Evolutionary conservation across 75 land plant genomes (phyloP), one percentile per base, ranked within the genome.

Genomic region (Cryptomeria japonica): DNA sequence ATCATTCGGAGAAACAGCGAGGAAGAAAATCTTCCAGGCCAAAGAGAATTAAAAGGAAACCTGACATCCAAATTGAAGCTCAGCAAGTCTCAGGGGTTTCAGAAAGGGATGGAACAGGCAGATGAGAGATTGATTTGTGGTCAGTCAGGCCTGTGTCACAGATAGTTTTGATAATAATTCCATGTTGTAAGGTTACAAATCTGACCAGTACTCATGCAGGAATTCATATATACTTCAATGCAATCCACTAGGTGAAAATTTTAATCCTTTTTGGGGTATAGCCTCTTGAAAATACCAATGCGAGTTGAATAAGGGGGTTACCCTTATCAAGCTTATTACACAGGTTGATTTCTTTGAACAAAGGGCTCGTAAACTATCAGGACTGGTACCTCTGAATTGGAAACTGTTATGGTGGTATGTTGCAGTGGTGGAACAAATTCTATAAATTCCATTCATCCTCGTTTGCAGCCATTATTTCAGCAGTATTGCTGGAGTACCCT

Each of bases 11-110:
- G 83, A 93, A 90, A 89, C 92, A 61, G 19, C 6, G 89, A 38
- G 4, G 87, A 36, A 92, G 87, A 83, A 85, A 86, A 77, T 2
- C 89, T 83, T 79, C 94, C 79, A 93, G 91, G 85, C 87, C 90
- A 31, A 93, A 56, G 46, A 41, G 84, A 25, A 46, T 28, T n/a
- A 82, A 82, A 82, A 42, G 84, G 46, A 82, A 82, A 82, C 84
- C 28, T 44, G 84, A 82, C n/a, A 46, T 18, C 49, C 84, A 82
- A 82, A 82, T 28, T 82, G 84, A 82, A 44, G 84, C 84, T 44
- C 84, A 82, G 51, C 84, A 82, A 82, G 84, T 82, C 14, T 82
- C 84, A 82, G 49, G 84, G 84, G 84, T 82, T 82, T 82, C 84
- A 82, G 84, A 44, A 82, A 82, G 84, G 84, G 84, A 82, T 28